phyloP scores from a whole-genome alignment of 306 rosid species.

The Lathyrus tuberosus region DNA sequence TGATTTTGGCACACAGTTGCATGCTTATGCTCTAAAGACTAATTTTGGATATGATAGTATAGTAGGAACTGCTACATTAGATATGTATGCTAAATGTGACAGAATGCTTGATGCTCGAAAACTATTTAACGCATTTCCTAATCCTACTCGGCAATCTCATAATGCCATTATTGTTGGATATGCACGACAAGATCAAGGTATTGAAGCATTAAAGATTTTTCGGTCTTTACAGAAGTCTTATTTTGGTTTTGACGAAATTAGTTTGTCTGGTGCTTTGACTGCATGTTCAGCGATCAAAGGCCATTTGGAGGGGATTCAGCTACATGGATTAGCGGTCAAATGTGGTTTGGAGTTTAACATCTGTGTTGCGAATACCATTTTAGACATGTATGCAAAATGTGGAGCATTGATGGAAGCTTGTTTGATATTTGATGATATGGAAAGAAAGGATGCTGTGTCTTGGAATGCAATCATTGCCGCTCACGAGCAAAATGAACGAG shows the following conservation, averaged over 20 bases:
- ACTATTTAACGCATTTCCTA: conserved; percentile 58
- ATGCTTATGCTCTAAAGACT: conserved; percentile 68
- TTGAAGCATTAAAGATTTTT: conserved; percentile 64
- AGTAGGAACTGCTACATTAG: conserved; percentile 84
- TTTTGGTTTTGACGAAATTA: conserved; percentile 62
- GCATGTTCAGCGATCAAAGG: conserved; percentile 70
- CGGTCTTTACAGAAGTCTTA: conserved; percentile 54
- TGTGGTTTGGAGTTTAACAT: conserved; percentile 56
- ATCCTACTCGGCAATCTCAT: conserved; percentile 64
- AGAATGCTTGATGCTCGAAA: conserved; percentile 65
- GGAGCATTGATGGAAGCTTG: conserved; percentile 63
- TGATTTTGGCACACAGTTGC: conserved; percentile 73
- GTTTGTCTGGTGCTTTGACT: conserved; percentile 72
- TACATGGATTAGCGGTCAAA: conserved; percentile 74
- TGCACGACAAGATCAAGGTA: conserved; percentile 59
- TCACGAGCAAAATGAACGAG: conserved; percentile 69
- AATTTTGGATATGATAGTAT: conserved; percentile 63
- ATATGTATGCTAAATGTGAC: conserved; percentile 85
- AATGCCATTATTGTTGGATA: conserved; percentile 79
- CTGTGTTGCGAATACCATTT: conserved; percentile 78
- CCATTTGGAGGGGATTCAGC: conserved; percentile 60
- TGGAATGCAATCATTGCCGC: conserved; percentile 92
- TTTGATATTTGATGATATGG: conserved; percentile 71
- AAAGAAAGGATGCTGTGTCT: conserved; percentile 73
- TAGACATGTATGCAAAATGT: conserved; percentile 91